These are phyloP conservation scores for Mycena vitilis DNA, from an alignment of 768 basidiomycete genomes.

Conservation along the genomic window DNA sequence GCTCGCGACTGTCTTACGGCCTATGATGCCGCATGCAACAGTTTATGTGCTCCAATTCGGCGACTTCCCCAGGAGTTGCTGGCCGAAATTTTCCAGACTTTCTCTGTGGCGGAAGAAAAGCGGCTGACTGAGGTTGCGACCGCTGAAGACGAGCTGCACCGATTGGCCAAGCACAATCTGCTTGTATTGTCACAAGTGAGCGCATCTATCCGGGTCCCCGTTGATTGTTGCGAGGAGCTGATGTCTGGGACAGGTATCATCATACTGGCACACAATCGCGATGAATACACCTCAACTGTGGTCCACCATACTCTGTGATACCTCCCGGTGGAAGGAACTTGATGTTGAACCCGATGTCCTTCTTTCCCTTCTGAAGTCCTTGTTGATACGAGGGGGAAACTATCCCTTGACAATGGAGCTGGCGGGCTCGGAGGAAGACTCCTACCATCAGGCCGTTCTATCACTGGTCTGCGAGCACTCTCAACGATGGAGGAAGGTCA, in stretches of 20 bases:
- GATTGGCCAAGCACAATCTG: too few relatives aligned
- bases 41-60: too few relatives aligned
- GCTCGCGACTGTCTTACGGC: too few relatives aligned
- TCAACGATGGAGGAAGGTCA: neutral
- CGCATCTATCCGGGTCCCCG: too few relatives aligned
- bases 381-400: neutral
- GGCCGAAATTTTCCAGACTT: too few relatives aligned
- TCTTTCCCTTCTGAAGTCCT: neutral
- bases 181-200: too few relatives aligned
- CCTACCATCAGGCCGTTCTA: neutral
- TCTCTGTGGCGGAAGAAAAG: too few relatives aligned
- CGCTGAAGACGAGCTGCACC: too few relatives aligned
- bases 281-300: neutral
- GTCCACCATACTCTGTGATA: neutral
- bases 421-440: neutral
- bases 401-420: neutral
- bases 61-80: too few relatives aligned
- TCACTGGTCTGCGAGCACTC: neutral
- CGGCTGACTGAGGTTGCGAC: too few relatives aligned
- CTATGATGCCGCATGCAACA: too few relatives aligned
- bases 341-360: neutral
- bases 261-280: neutral
- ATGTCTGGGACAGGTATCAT: neutral
- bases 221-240: too few relatives aligned
- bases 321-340: neutral